phyloP scores from a whole-genome alignment of 345 rosid species.

The Populus pruinosa region DNA sequence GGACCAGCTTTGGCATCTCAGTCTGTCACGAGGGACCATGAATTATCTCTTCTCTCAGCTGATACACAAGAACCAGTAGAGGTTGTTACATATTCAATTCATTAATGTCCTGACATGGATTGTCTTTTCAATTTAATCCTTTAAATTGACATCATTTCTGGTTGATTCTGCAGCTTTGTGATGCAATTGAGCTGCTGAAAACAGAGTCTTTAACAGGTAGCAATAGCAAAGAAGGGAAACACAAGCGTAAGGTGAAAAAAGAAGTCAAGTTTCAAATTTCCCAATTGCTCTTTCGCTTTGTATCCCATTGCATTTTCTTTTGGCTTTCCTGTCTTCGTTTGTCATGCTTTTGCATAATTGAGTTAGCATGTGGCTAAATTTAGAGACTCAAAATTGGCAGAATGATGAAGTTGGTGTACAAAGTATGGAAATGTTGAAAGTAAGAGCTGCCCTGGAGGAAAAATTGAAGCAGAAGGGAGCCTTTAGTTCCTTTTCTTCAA shows the following conservation, averaged over 20 bases:
- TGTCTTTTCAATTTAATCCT: neutral
- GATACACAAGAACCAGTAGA: constrained; percentile 17
- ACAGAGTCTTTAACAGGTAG: constrained; percentile 13
- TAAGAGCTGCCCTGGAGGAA: constrained; percentile 83
- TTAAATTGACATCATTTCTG: constrained; percentile 6
- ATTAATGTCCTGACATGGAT: neutral
- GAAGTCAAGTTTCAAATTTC: neutral
- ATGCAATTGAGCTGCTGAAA: constrained; percentile 22
- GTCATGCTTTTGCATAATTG: neutral
- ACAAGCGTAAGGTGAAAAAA: constrained; percentile 45
- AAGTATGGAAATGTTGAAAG: constrained; percentile 77
- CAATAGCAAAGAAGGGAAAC: constrained; percentile 37
- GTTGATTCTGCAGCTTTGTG: constrained; percentile 24
- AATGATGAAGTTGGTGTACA: constrained; percentile 54
- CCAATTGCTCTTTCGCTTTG: neutral
- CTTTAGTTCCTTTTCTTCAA: constrained; percentile 41
- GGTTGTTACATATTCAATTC: constrained; percentile 22
- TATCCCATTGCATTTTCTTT: neutral
- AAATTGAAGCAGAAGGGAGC: constrained; percentile 64
- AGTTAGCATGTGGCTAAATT: constrained; percentile 10
- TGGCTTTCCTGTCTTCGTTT: neutral
- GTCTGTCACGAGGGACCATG: constrained; percentile 20
- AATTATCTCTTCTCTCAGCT: constrained; percentile 8
- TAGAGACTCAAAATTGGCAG: constrained; percentile 37
- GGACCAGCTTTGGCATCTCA: constrained; percentile 23